phyloP scores from a whole-genome alignment of 208 protist genomes.

The Leishmania gerbilli region DNA sequence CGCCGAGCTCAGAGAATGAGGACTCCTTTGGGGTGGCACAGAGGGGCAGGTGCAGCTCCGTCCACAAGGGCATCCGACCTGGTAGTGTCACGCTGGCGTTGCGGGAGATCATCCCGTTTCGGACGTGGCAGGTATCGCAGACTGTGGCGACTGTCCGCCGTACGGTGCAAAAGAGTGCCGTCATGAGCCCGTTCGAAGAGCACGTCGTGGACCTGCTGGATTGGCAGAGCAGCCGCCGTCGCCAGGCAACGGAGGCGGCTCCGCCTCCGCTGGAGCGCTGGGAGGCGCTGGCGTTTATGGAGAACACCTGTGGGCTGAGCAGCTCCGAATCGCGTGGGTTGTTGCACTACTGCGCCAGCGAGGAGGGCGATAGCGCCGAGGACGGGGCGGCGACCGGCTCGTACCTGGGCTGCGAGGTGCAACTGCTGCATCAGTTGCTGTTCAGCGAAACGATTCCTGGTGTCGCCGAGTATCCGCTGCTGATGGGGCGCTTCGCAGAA shows the following conservation, averaged over 20 bases:
- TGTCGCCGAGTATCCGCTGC: conserved; percentile 62
- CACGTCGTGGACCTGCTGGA: conserved; percentile 37
- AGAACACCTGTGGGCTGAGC: conserved; percentile 30
- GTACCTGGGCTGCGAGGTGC: conserved; percentile 30
- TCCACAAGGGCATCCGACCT: conserved; percentile 16
- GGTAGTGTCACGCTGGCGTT: conserved; percentile 26
- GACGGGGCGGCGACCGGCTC: neutral
- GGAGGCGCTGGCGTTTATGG: conserved; percentile 40
- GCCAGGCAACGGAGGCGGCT: conserved; percentile 18
- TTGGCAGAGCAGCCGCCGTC: conserved; percentile 12
- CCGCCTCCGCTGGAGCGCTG: conserved; percentile 26
- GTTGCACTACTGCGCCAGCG: conserved; percentile 31
- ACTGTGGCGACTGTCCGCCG: conserved; percentile 15
- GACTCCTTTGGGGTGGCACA: neutral
- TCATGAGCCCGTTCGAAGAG: conserved; percentile 45
- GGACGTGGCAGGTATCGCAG: conserved; percentile 26
- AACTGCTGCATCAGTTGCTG: conserved; percentile 54
- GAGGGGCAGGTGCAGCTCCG: conserved; percentile 6
- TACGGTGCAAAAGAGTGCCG: conserved; percentile 24
- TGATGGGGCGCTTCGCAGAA: conserved; percentile 70
- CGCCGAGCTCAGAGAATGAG: neutral
- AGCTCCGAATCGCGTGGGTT: conserved; percentile 58
- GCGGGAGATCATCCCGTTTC: conserved; percentile 34
- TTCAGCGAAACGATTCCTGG: conserved; percentile 51
- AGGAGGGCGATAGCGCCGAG: neutral